Conservation (phyloP, 1,284 basidiomycete species). For the Naganishia sp. region DNA sequence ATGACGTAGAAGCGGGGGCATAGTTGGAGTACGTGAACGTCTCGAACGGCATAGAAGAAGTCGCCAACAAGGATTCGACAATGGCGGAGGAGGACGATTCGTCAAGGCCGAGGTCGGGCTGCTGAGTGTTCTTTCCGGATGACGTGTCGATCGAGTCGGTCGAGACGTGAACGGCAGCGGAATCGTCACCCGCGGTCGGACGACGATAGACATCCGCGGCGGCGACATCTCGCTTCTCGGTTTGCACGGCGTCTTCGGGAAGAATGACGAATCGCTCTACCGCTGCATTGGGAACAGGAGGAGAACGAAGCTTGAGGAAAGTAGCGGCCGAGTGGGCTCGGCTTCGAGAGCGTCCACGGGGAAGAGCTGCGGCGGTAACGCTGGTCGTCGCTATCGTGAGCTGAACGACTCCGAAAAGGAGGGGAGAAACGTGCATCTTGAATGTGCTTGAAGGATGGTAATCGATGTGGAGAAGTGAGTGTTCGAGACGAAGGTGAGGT, state of each 20-base stretch:
- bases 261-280: slow-evolving; percentile 14
- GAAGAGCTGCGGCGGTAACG: slow-evolving; percentile 17
- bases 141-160: slow-evolving; percentile 34
- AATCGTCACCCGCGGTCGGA: slow-evolving; percentile 10
- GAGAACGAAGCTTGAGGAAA: slow-evolving; percentile 29
- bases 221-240: slow-evolving; percentile 21
- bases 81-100: slow-evolving; percentile 33
- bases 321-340: slow-evolving; percentile 8
- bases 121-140: slow-evolving; percentile 42
- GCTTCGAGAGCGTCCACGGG: slow-evolving; percentile 11
- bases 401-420: slow-evolving; percentile 8
- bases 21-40: slow-evolving; percentile 48
- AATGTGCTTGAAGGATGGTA: background rate
- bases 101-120: slow-evolving; percentile 35
- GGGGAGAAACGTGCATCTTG: slow-evolving; percentile 29
- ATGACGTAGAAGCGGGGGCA: background rate
- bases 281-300: background rate
- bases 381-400: slow-evolving; percentile 13
- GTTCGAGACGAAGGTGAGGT: slow-evolving; percentile 11
- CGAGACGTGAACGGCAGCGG: slow-evolving; percentile 6
- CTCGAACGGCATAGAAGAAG: slow-evolving; percentile 38
- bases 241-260: background rate
- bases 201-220: slow-evolving; percentile 15
- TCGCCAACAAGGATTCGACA: slow-evolving; percentile 40
- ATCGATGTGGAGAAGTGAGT: background rate